A percentile compares a stretch with the other conserved stretches of the same genome.
Evolutionary conservation across 176 grass and related monocot genomes (phyloP).

Genomic region (Paspalum vaginatum): DNA sequence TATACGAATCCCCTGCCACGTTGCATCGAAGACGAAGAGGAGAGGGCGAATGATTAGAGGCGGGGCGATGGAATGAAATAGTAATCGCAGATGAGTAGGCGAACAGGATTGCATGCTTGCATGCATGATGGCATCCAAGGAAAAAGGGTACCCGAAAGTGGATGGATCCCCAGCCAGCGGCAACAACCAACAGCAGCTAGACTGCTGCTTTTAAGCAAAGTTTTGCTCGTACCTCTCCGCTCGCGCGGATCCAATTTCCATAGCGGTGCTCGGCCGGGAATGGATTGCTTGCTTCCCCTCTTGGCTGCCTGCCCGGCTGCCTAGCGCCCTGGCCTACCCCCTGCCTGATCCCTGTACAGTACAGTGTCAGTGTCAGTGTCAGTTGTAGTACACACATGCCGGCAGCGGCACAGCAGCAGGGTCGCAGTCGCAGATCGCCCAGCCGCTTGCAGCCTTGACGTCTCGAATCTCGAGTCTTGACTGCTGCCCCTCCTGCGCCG

Average conservation of each 20-base stretch:
- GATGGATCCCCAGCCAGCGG: conserved; percentile 19
- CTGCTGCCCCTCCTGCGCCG: neutral
- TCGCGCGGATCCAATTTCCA: conserved; percentile 23
- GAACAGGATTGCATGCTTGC: neutral
- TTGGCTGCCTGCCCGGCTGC: neutral
- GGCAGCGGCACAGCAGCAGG: neutral
- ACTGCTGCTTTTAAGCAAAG: conserved; percentile 31
- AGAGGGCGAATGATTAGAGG: conserved; percentile 12
- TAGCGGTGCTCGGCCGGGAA: neutral
- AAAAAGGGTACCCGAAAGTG: conserved; percentile 28
- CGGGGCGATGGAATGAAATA: neutral
- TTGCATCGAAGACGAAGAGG: neutral
- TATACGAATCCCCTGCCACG: neutral
- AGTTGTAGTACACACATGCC: neutral
- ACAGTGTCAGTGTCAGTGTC: no score
- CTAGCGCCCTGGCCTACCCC: no score
- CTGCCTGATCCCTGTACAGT: no score
- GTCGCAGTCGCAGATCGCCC: no score
- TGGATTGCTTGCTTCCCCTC: neutral
- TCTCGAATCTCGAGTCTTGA: neutral
- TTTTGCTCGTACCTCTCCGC: conserved; percentile 6
- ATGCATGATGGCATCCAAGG: conserved; percentile 35
- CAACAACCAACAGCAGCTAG: neutral
- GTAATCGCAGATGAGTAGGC: neutral
- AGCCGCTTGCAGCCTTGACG: neutral